Conservation (phyloP, 2,329 filamentous ascomycete species). For the Botrytis fabae region DNA sequence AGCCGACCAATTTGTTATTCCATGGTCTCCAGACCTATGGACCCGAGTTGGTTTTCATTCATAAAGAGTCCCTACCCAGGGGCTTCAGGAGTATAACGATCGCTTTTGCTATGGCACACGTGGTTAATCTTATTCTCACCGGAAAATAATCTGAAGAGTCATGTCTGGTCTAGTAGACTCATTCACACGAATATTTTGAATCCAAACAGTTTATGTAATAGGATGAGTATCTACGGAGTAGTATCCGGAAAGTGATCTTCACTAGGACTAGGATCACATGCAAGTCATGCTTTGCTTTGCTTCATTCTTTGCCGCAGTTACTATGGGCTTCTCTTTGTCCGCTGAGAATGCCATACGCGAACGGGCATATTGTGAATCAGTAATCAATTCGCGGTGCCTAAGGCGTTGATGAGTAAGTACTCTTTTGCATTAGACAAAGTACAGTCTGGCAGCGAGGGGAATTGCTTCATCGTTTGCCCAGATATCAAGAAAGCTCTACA, state of each 20-base stretch:
- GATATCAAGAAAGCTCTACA: not conserved
- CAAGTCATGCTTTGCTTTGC: not conserved
- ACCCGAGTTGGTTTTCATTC: not conserved
- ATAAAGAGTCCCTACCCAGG: not conserved
- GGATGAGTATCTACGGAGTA: not conserved
- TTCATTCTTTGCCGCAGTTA: not conserved
- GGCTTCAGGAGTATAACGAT: not conserved
- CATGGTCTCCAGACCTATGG: not conserved
- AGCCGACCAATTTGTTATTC: not conserved
- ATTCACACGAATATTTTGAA: too few relatives aligned
- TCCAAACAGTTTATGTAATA: not conserved
- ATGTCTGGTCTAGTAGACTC: not conserved
- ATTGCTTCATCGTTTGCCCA: not conserved
- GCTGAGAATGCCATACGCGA: not conserved
- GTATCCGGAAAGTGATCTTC: not conserved
- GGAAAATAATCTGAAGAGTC: not conserved
- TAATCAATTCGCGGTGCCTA: not conserved
- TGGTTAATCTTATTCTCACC: not conserved
- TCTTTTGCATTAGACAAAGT: not conserved
- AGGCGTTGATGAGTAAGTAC: not conserved
- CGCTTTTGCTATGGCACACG: not conserved
- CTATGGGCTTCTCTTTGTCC: not conserved
- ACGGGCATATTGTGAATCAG: not conserved
- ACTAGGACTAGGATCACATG: constrained; percentile 1
- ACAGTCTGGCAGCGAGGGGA: not conserved